A percentile compares a stretch with the other conserved stretches of the same genome.
phyloP scores from a whole-genome alignment of 192 early-diverging fungal genomes.

The Linnemannia schmuckeri region DNA sequence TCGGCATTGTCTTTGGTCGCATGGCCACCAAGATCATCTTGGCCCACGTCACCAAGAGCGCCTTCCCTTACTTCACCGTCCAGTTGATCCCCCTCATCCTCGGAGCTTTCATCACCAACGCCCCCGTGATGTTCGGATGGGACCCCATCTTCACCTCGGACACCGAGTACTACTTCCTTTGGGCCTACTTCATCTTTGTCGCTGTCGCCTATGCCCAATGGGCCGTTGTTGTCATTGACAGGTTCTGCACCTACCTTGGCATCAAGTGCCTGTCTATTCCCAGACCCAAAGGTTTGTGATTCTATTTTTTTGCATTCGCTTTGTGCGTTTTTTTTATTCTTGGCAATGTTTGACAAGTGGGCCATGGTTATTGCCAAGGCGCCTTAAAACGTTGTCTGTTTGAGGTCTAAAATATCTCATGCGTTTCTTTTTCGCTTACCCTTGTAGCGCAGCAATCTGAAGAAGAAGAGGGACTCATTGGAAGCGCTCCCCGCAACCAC shows the following conservation, averaged over 20 bases:
- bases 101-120: conserved; percentile 77
- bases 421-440: conserved; percentile 47
- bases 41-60: conserved; percentile 86
- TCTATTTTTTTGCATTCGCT: not conserved
- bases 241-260: conserved; percentile 87
- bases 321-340: not conserved
- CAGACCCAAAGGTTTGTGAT: conserved; percentile 52
- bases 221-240: conserved; percentile 87
- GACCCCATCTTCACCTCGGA: conserved; percentile 73
- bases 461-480: conserved; percentile 56
- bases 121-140: conserved; percentile 65
- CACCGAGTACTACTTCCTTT: conserved; percentile 80
- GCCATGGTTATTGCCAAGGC: not conserved
- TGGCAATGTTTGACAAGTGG: not conserved
- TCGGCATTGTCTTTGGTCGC: conserved; percentile 88
- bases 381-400: conserved; percentile 16
- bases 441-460: conserved; percentile 59
- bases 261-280: conserved; percentile 90
- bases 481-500: conserved; percentile 32
- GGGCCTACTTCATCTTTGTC: conserved; percentile 78
- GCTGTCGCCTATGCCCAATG: conserved; percentile 86
- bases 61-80: conserved; percentile 87
- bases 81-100: conserved; percentile 80
- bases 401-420: conserved; percentile 56
- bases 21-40: conserved; percentile 93